Percentiles rank a stretch among this genome's conserved stretches.
phyloP scores from a whole-genome alignment of 805 yeast genomes.

The Myxozyma vanderwaltii region DNA sequence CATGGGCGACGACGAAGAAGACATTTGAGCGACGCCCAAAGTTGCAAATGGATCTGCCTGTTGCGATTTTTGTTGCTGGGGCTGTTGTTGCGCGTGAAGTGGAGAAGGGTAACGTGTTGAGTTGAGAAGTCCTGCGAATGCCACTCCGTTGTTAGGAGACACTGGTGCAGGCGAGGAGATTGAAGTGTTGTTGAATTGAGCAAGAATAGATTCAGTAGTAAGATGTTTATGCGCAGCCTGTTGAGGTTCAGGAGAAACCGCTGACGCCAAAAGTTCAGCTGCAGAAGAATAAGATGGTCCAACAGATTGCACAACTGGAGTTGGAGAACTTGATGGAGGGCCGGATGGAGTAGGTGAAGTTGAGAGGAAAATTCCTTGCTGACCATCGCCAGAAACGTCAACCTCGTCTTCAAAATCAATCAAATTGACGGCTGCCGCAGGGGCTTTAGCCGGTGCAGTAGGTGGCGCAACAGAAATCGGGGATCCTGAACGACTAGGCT shows the following conservation, averaged over 20 bases:
- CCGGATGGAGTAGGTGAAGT: conserved; percentile 20
- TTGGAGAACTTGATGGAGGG: background rate
- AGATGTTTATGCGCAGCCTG: conserved; percentile 8
- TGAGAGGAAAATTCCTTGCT: conserved; percentile 20
- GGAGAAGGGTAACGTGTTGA: background rate
- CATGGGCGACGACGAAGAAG: background rate
- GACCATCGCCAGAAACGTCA: conserved; percentile 5
- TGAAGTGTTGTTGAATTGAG: conserved; percentile 13
- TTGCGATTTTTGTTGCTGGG: background rate
- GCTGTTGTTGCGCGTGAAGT: background rate
- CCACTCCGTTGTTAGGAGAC: background rate
- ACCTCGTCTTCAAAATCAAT: conserved; percentile 74
- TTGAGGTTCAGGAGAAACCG: conserved; percentile 4
- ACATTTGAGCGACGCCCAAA: background rate
- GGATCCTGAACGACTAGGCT: conserved; percentile 11
- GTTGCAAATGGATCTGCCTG: conserved; percentile 4
- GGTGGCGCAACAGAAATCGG: background rate
- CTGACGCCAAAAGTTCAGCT: background rate
- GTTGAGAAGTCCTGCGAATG: background rate
- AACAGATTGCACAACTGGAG: background rate
- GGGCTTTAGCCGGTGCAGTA: conserved; percentile 36
- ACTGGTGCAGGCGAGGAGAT: background rate
- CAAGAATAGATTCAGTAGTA: conserved; percentile 13
- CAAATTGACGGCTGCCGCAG: conserved; percentile 49
- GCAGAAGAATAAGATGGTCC: background rate